Evolutionary conservation across 768 basidiomycete genomes (phyloP), one percentile per base, ranked within the genome.

Genomic region (Terana coerulea): DNA sequence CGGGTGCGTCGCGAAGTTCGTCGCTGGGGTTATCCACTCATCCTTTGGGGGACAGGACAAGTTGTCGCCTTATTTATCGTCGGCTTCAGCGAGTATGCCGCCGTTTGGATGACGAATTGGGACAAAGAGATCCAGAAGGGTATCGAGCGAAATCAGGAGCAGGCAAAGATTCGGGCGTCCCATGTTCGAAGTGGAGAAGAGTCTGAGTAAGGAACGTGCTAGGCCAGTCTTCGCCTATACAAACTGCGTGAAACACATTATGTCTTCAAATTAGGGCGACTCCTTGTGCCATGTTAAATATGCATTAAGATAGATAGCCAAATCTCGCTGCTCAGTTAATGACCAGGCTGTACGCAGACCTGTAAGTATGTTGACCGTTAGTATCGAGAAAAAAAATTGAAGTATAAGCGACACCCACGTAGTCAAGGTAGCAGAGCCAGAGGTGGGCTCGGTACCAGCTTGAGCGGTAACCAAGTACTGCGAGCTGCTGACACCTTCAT

Each of bases 51-150:
- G 51, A 26, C 43, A 83, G 87, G 86, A 21, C 88, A 89, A 64
- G 86, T 87, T 26, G 70, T 88, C 21, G 88, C 81, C 0, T 69
- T 91, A 5, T 86, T 86, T 59, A 72, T 80, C 2, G 84, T 89
- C n/a, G 86, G 84, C 0, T 55, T 84, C 12, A 75, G 81, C 19
- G 86, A 88, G 66, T 87, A 87, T 51, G 66, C 60, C 5, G 80
- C 81, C 8, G 81, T 88, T 6, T 78, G 77, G 69, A 64, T 75
- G 15, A 79, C 77, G 11, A 59, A 77, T 48, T 79, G 77, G 77
- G 70, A 77, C 22, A 61, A 65, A 24, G 77, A 79, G 53, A 59
- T 79, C 14, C 58, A 58, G 48, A 71, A 67, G 46, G 75, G 76
- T 0, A 63, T 74, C 1, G 53, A 57, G 30, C 62, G 75, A 28